Evolutionary conservation across 2,329 filamentous ascomycete species (phyloP), one percentile per base, ranked within the genome.

Genomic region (Cladorrhinum sp.): DNA sequence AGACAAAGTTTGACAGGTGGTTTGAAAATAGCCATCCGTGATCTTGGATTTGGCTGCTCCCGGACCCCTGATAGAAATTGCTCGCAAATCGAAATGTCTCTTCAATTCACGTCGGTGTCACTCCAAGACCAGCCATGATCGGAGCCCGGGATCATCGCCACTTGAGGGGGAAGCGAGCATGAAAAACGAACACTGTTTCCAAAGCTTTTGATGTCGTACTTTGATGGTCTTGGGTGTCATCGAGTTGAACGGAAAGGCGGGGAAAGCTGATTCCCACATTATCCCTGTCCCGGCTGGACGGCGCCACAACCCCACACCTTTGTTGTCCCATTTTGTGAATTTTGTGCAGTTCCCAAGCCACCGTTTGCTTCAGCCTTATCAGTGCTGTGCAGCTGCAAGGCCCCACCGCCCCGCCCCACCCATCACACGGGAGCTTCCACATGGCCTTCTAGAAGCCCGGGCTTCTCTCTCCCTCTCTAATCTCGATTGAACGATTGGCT

Each of bases 311-410:
- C 23, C 28, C 39, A 14, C 30, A 28, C 30, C 50, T 28, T 46
- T 53, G 18, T 54, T 30, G 7, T 21, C 46, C 48, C 50, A 56
- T 60, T 23, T 46, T 55, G 26, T 26, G 33, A 30, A 46, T 39
- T 46, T 48, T 57, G 23, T 42, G 21, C 42, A 48, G 54, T 33
- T 21, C 18, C 18, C 42, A 46, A 46, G 42, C 42, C 42, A 46
- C 42, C 18, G 49, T 49, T 56, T 52, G 52, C 59, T 65, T 57
- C 66, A 67, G 66, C 66, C 66, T 67, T 67, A 67, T 56, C 64
- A 62, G 60, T 64, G 60, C 62, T 59, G 52, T 46, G 61, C 62
- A 65, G 64, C 62, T 65, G 64, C 64, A 57, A 51, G 56, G 42
- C 24, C 16, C 42, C 42, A 18, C 42, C n/a, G n/a, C n/a, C n/a